Evolutionary conservation across 1,284 basidiomycete genomes (phyloP), one percentile per base, ranked within the genome.

Genomic region (Ganoderma lingzhi): DNA sequence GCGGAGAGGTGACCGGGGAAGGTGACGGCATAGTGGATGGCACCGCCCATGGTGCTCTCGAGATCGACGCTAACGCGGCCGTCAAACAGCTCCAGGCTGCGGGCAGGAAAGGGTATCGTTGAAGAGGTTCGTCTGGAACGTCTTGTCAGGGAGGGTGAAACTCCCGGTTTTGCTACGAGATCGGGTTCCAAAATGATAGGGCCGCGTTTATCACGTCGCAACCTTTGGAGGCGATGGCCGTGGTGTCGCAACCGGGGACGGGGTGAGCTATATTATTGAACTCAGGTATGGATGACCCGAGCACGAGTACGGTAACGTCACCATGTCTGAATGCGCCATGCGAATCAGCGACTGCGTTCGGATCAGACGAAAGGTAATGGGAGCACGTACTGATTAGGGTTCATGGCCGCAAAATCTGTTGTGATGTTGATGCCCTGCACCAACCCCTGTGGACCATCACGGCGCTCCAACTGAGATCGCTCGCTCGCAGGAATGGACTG

Each of bases 371-470:
- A 9, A 30, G 5, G 14, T 42, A 30, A 28, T 32, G 6, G 19
- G 19, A 28, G 15, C 19, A 73, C 75, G 69, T 70, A 73, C 81
- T 75, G 76, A 19, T 76, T 71, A 14, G 78, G 71, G 66, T 84
- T 80, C 9, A 79, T 75, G 4, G 78, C 77, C 30, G 68, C 74
- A 66, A 84, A 87, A 61, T 84, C 76, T 1, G 82, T 84, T 66
- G 84, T 82, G 10, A 88, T 70, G 2, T 75, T 64, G 2, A 88
- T 76, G 1, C 80, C 83, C 59, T 81, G 79, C 30, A 88, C 86
- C 6, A 60, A 44, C 4, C 81, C 80, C 6, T 76, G 68, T 1
- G 69, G 68, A 3, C 77, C 80, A 70, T 80, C 80, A 14, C 81
- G 77, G 48, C 80, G 78, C 41, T 71, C 71, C 12, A 85, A 64